These are phyloP conservation scores for Vaccinium corymbosum DNA, from an alignment of 148 eudicot genomes.

Conservation along the genomic window DNA sequence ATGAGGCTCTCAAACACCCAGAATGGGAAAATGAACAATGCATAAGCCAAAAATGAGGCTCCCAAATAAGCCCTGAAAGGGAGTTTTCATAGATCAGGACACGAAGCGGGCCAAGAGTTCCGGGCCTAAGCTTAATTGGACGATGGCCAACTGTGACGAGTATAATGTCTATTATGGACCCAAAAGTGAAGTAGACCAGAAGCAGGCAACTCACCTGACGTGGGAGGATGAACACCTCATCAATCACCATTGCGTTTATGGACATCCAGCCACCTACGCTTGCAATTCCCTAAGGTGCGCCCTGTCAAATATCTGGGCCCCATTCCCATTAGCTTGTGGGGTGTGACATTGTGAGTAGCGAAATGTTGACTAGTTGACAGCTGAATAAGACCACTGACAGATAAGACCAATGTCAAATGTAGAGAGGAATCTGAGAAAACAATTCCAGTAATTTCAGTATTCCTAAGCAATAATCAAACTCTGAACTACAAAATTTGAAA, in stretches of 20 bases:
- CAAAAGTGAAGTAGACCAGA: slow-evolving; percentile 11
- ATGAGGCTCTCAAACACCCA: too few species aligned
- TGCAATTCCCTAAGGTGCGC: slow-evolving; percentile 1
- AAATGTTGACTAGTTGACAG: neutral
- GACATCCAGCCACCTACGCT: slow-evolving; percentile 13
- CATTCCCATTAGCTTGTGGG: neutral
- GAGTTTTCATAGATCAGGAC: slow-evolving; percentile 22
- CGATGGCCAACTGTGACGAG: slow-evolving; percentile 13
- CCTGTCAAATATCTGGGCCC: neutral
- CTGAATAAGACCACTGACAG: slow-evolving; percentile 4
- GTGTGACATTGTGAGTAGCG: neutral
- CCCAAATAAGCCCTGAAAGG: slow-evolving; percentile 8
- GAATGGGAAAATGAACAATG: too few species aligned
- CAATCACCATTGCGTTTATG: neutral
- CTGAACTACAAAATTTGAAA: neutral
- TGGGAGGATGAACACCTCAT: slow-evolving; percentile 27
- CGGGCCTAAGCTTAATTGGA: slow-evolving; percentile 11
- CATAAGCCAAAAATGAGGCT: too few species aligned
- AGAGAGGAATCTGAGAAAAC: neutral
- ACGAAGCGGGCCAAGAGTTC: slow-evolving; percentile 19
- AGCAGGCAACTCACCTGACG: slow-evolving; percentile 18
- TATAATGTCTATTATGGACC: slow-evolving; percentile 11
- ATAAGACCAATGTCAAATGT: neutral
- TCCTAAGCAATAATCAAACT: neutral
- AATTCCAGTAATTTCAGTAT: slow-evolving; percentile 5